These are phyloP conservation scores for Monotropa hypopitys DNA, from an alignment of 179 eudicot species.

Conservation along the genomic window DNA sequence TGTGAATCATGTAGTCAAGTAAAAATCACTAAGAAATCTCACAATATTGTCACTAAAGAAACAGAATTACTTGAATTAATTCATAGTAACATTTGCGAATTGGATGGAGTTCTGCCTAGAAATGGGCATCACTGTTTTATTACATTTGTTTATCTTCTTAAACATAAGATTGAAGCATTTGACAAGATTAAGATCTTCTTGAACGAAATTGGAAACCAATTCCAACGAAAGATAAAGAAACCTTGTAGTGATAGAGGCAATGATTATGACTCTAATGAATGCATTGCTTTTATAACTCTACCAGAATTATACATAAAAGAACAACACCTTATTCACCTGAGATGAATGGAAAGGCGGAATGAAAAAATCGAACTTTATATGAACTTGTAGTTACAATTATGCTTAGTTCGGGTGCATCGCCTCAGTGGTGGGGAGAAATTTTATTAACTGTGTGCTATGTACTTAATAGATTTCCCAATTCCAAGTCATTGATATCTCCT, in stretches of 20 bases:
- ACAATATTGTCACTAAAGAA: neutral
- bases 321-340: too few relatives aligned
- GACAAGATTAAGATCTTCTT: neutral
- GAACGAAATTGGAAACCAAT: neutral
- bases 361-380: too few relatives aligned
- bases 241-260: neutral
- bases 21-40: neutral
- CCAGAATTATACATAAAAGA: too few relatives aligned
- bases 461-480: too few relatives aligned
- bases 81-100: constrained; percentile 1
- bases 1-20: constrained; percentile 5
- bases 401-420: too few relatives aligned
- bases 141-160: neutral
- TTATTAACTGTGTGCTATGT: too few relatives aligned
- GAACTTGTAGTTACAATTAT: too few relatives aligned
- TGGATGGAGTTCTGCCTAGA: too few relatives aligned
- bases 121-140: neutral
- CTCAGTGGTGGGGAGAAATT: too few relatives aligned
- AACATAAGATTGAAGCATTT: neutral
- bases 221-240: neutral
- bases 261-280: neutral
- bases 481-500: too few relatives aligned
- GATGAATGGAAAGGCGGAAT: too few relatives aligned
- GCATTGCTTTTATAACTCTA: too few relatives aligned
- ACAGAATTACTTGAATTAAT: neutral